Base-by-base conservation (phyloP, 148 eudicot species). In the Cornus florida region DNA sequence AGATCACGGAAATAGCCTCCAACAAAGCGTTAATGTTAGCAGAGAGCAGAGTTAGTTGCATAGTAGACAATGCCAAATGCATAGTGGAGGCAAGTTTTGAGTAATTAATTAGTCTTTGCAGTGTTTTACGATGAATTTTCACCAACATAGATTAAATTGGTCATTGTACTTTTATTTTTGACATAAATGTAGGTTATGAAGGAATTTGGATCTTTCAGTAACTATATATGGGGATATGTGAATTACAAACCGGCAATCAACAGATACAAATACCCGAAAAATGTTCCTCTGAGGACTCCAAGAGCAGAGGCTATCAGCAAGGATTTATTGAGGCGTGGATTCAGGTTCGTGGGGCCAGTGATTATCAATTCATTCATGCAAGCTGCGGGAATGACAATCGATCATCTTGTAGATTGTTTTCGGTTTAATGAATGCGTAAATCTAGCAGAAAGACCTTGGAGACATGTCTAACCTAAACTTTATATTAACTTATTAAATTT, bases 361-460 rank as follows among this genome's bases (percentile, higher is more conserved):
- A 92, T 97, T 70, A 88, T 87, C 43, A 91, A 94, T 24, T 96
- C 99, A 23, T 97, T 97, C 91, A 91, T 92, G 88, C 99, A 97
- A 81, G 98, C 94, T 14, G 89, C 97, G 22, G 99, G 99, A n/a
- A 88, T 97, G 94, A 85, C 92, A 35, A 92, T 94, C 78, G 99
- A 97, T 78, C 99, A 97, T 79, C 90, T 97, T 33, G 92, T 94
- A 75, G 97, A 94, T 80, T 97, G 99, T 81, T 94, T 86, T 86
- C 87, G 99, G 81, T 90, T 88, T 67, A 77, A 78, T 72, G 96
- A 97, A 16, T 97, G 99, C 73, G 93, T 94, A 10, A 86, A 83
- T 67, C 92, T 91, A 80, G 98, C 99, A 67, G 99, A 97, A 82
- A 91, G 93, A 84, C 96, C 99, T 48, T 94, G 98, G 98, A 90